A percentile compares a stretch with the other conserved stretches of the same genome.
Evolutionary conservation across 495 filamentous ascomycete genomes (phyloP).

Genomic region (Geopyxis carbonaria): DNA sequence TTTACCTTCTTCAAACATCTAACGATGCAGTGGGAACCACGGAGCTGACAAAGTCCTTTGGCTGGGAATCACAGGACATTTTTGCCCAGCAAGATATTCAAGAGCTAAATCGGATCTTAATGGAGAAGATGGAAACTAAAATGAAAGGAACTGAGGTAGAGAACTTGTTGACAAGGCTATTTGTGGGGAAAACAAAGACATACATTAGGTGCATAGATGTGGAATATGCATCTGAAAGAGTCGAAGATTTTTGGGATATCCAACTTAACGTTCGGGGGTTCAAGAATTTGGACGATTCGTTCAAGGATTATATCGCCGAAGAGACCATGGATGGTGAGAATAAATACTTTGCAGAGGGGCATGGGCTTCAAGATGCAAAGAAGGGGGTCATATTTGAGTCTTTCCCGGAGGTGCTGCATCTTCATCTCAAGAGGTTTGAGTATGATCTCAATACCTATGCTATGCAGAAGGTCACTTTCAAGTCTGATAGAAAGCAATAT

Average conservation of each 20-base stretch:
- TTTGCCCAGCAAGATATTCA: constrained; percentile 99
- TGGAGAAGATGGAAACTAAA: constrained; percentile 86
- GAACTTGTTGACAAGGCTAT: constrained; percentile 73
- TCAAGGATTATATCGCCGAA: constrained; percentile 88
- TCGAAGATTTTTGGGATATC: constrained; percentile 98
- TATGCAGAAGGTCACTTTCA: constrained; percentile 60
- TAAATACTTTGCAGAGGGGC: constrained; percentile 83
- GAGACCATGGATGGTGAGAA: constrained; percentile 97
- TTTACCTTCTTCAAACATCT: constrained; percentile 81
- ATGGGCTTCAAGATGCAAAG: constrained; percentile 85
- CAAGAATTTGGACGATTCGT: constrained; percentile 82
- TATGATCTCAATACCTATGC: constrained; percentile 90
- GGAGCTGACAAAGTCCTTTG: constrained; percentile 88
- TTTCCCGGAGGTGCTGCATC: constrained; percentile 86
- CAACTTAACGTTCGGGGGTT: constrained; percentile 92
- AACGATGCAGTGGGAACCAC: constrained; percentile 67
- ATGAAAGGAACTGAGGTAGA: constrained; percentile 98
- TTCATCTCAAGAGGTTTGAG: constrained; percentile 95
- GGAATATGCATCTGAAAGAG: constrained; percentile 79
- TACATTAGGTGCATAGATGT: constrained; percentile 99
- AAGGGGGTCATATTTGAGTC: constrained; percentile 95
- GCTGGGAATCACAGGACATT: constrained; percentile 93
- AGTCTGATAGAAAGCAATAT: not conserved
- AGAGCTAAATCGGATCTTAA: constrained; percentile 85
- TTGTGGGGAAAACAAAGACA: constrained; percentile 92